phyloP scores from a whole-genome alignment of 2,329 filamentous ascomycete species.

The Colletotrichum spinosum region DNA sequence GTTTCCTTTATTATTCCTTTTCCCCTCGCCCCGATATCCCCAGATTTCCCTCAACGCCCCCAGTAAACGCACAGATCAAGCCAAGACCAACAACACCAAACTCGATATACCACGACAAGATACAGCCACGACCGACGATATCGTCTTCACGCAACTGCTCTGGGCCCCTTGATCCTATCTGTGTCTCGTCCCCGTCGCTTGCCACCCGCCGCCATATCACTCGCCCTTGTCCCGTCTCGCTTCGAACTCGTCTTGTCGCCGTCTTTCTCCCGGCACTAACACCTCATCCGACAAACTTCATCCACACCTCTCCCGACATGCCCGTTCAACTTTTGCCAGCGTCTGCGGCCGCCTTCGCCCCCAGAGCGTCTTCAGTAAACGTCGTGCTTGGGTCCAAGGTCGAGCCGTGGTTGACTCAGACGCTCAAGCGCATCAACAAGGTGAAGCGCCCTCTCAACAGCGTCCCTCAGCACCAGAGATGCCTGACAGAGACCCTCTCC shows the following conservation, averaged over 20 bases:
- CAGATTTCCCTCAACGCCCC: conserved; percentile 16
- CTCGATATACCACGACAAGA: neutral
- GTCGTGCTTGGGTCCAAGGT: conserved; percentile 93
- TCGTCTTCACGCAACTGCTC: no score
- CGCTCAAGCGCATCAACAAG: conserved; percentile 95
- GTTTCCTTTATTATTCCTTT: conserved; percentile 57
- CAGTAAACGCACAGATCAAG: conserved; percentile 5
- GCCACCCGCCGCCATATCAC: no score
- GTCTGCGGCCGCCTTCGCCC: conserved; percentile 95
- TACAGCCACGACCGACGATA: conserved; percentile 1
- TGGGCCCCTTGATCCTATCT: no score
- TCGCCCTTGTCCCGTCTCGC: neutral
- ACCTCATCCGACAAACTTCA: conserved; percentile 35
- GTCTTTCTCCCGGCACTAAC: conserved; percentile 31
- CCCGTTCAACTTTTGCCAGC: conserved; percentile 93
- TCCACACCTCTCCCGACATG: conserved; percentile 67
- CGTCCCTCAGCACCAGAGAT: conserved; percentile 93
- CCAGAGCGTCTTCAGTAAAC: conserved; percentile 88
- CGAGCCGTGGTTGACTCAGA: conserved; percentile 96
- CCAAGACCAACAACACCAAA: conserved; percentile 10
- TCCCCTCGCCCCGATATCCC: conserved; percentile 38
- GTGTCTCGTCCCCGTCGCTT: no score
- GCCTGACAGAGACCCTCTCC: conserved; percentile 93
- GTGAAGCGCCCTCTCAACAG: conserved; percentile 98
- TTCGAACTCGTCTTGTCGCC: conserved; percentile 30